Percentiles rank a stretch among this genome's conserved stretches.
Evolutionary conservation across 2,329 filamentous ascomycete genomes (phyloP).

Genomic region (Aspergillus neotritici): DNA sequence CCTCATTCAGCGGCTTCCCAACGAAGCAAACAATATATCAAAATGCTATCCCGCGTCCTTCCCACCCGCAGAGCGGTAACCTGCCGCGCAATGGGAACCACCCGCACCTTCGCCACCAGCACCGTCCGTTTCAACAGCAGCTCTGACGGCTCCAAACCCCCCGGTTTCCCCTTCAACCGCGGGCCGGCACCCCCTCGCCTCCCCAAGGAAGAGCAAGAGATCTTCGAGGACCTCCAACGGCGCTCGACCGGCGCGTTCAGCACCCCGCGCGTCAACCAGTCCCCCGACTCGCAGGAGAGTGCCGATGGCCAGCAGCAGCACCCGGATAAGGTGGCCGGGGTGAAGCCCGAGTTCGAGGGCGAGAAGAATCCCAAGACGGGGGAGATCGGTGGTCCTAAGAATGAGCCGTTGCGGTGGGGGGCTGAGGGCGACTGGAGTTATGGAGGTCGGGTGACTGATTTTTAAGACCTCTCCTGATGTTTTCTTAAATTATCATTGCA

Average conservation of each 20-base stretch:
- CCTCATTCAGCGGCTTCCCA: too few species aligned
- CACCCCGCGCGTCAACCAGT: constrained; percentile 54
- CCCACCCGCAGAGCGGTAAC: too few species aligned
- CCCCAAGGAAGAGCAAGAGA: constrained; percentile 79
- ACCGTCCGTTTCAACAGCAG: too few species aligned
- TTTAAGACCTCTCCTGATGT: constrained; percentile 42
- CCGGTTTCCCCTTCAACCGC: constrained; percentile 26
- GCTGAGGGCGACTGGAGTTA: constrained; percentile 77
- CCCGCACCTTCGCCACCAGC: too few species aligned
- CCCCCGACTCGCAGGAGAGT: constrained; percentile 42
- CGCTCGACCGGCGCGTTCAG: constrained; percentile 70
- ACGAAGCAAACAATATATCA: too few species aligned
- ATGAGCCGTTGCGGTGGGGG: constrained; percentile 89
- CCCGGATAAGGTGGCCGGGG: constrained; percentile 67
- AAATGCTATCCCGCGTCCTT: too few species aligned
- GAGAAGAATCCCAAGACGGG: constrained; percentile 90
- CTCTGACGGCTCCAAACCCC: constrained; percentile 13
- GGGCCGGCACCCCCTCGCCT: constrained; percentile 76
- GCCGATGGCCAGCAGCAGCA: constrained; percentile 61
- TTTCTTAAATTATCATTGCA: too few species aligned
- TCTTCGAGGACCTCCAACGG: constrained; percentile 81
- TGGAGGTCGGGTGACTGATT: constrained; percentile 92
- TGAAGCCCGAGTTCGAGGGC: constrained; percentile 86
- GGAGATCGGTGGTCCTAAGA: constrained; percentile 94
- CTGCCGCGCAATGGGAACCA: too few species aligned